Evolutionary conservation across 257 asterid genomes (phyloP).

Genomic region (Petrea volubilis): DNA sequence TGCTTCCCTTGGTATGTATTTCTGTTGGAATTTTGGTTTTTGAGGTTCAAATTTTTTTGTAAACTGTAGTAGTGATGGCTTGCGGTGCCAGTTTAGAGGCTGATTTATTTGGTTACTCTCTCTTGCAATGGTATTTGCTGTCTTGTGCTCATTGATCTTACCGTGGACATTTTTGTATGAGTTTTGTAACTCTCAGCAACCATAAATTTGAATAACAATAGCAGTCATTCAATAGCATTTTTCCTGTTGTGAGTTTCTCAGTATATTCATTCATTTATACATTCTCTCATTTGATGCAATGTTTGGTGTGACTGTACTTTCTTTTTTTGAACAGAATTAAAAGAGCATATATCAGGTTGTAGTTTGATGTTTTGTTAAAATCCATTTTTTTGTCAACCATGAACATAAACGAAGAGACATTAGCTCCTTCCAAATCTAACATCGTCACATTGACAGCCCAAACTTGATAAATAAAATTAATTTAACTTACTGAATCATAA

Average conservation of each 20-base stretch:
- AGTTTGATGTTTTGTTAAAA: too few relatives aligned
- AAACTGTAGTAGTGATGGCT: too few relatives aligned
- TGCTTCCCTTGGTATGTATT: not conserved
- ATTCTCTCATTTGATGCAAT: not conserved
- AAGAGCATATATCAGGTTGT: too few relatives aligned
- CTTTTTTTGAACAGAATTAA: too few relatives aligned
- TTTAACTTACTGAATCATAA: too few relatives aligned
- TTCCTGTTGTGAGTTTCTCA: not conserved
- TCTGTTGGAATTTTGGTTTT: not conserved
- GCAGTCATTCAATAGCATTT: not conserved
- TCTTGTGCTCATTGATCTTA: conserved; percentile 2
- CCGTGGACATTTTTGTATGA: not conserved
- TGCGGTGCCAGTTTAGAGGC: too few relatives aligned
- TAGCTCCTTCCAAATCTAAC: too few relatives aligned
- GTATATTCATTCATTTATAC: not conserved
- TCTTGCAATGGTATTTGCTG: not conserved
- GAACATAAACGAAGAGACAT: too few relatives aligned
- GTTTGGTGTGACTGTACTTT: not conserved
- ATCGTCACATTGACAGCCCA: too few relatives aligned
- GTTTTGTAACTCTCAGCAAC: not conserved
- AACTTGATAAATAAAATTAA: too few relatives aligned
- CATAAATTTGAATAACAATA: conserved; percentile 16
- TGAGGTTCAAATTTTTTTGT: not conserved
- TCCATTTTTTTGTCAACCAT: too few relatives aligned
- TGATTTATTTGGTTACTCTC: not conserved